These are phyloP conservation scores for Penicillium psychrofluorescens DNA, from an alignment of 495 filamentous ascomycete species.

Conservation along the genomic window DNA sequence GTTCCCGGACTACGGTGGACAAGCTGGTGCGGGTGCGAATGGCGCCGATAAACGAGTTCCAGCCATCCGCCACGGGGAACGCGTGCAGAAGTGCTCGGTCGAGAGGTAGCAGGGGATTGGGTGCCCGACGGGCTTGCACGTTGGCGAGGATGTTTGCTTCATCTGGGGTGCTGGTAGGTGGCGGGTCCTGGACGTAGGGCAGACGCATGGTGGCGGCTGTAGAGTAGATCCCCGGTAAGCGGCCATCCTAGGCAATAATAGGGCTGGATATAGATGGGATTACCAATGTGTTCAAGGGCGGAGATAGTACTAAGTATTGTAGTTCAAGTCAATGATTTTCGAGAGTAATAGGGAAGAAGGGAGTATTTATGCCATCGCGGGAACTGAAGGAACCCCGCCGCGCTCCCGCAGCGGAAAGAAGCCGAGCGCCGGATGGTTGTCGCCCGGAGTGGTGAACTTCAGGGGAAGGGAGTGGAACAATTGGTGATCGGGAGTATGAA, in stretches of 20 bases:
- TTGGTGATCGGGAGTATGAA: no score
- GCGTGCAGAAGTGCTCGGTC: conserved; percentile 71
- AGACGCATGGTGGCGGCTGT: conserved; percentile 53
- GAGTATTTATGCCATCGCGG: no score
- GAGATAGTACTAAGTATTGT: no score
- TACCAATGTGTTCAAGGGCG: no score
- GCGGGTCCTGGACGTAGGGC: conserved; percentile 57
- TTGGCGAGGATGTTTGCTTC: conserved; percentile 51
- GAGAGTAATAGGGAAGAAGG: no score
- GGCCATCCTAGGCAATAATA: neutral
- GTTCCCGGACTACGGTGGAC: conserved; percentile 53
- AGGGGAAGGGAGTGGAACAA: no score
- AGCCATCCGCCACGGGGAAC: conserved; percentile 66
- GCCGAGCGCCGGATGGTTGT: no score
- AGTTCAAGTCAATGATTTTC: no score
- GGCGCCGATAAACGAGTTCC: conserved; percentile 73
- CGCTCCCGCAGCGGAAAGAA: no score
- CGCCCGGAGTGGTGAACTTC: no score
- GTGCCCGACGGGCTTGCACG: conserved; percentile 55
- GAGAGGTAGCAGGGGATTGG: conserved; percentile 58
- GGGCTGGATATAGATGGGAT: neutral
- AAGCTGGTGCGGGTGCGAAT: conserved; percentile 61
- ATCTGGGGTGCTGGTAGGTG: conserved; percentile 35
- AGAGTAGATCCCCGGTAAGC: no score
- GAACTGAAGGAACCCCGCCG: no score